Base-by-base conservation (phyloP, 2,329 filamentous ascomycete genomes). In the Botrytis squamosa region DNA sequence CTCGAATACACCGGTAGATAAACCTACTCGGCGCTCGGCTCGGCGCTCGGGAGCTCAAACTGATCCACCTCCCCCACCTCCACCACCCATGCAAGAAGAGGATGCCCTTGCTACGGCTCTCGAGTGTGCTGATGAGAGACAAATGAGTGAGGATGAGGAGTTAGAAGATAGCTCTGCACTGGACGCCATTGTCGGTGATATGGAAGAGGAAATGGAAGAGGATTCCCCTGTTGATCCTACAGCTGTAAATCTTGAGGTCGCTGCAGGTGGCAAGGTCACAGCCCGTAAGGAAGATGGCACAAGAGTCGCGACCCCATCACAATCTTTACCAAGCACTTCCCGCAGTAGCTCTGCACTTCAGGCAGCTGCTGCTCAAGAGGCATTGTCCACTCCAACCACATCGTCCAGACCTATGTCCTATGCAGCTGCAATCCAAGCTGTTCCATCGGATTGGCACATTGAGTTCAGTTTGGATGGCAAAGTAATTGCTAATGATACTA, bases 361-460 rank as follows among this genome's bases (percentile, higher is more conserved):
- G 81, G 70, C 77, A 36, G 76, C 77, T 38, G 73, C 78, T 80
- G 63, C 83, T 78, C 82, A 75, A 76, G 82, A 78, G 36, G 77
- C 80, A 36, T 73, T 79, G 76, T 77, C 78, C 74, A 85, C 85
- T 2, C 84, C 87, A 36, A 83, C 86, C 2, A 81, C 83, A 70
- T 85, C 91, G 25, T 87, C 90, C 16, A 88, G 91, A 16, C 88
- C 91, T 3, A 89, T 93, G 83, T 94, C 94, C 0, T 97, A 98
- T 82, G 92, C 94, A 38, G 92, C 93, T 70, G 94, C 94, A 6
- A 88, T 97, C 70, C 93, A 95, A 78, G 86, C 93, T 22, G 86
- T 89, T 0, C 93, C 95, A 1, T 92, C 97, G 80, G 95, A 98
- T 80, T 99, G 96, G 96, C 95, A 99, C 80, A 94, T 99, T 75